Conservation (phyloP, 1,284 basidiomycete genomes). For the Ustilago xerochloae region DNA sequence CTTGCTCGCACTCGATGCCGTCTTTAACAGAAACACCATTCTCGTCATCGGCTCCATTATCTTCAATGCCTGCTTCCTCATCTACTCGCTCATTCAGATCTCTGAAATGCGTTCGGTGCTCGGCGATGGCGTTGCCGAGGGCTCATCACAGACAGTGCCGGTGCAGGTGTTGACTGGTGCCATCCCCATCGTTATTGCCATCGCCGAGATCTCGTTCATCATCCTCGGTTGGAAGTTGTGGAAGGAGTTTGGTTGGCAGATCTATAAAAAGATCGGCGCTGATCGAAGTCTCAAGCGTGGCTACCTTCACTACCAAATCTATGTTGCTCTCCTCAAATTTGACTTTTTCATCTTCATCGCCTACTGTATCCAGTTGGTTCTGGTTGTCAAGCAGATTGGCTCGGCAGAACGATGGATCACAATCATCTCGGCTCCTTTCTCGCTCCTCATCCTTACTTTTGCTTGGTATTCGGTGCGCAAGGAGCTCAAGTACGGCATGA, state of each 20-base stretch:
- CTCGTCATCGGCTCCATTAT: constrained; percentile 55
- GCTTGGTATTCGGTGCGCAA: constrained; percentile 57
- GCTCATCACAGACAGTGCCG: constrained; percentile 56
- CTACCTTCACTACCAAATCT: constrained; percentile 59
- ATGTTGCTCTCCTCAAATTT: constrained; percentile 59
- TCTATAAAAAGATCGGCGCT: constrained; percentile 61
- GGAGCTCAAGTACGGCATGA: constrained; percentile 55
- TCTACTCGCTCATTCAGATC: constrained; percentile 62
- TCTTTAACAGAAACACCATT: constrained; percentile 59
- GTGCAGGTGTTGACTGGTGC: constrained; percentile 59
- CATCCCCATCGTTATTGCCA: constrained; percentile 58
- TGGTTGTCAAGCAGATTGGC: constrained; percentile 56
- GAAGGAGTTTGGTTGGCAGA: constrained; percentile 62
- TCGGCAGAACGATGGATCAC: constrained; percentile 55
- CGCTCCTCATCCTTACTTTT: constrained; percentile 52
- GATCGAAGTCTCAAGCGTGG: constrained; percentile 52
- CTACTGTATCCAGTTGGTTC: constrained; percentile 61
- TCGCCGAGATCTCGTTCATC: constrained; percentile 48
- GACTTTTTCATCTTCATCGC: constrained; percentile 63
- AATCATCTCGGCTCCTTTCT: constrained; percentile 55
- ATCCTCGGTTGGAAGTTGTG: constrained; percentile 52
- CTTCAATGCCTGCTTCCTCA: constrained; percentile 58
- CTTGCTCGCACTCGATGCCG: constrained; percentile 56
- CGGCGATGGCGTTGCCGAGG: constrained; percentile 53
- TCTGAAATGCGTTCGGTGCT: constrained; percentile 59